Evolutionary conservation across 2,329 filamentous ascomycete species (phyloP), one percentile per base, ranked within the genome.

Genomic region (Onygenales sp.): DNA sequence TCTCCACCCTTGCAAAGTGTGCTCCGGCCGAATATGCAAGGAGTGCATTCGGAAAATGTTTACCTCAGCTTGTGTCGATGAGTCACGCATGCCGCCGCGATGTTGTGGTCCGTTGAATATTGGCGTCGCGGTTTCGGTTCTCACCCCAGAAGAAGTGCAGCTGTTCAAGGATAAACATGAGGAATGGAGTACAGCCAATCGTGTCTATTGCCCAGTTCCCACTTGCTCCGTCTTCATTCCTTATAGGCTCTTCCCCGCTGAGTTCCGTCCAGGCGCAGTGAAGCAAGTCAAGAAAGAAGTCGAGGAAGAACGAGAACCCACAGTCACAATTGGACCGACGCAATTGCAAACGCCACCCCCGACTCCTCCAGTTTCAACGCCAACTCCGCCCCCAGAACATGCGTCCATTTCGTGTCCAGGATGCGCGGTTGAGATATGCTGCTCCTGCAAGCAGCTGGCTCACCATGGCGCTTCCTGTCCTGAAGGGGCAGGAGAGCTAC

Each of bases 211-310:
- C 54, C 76, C 77, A 3, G 59, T 72, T 7, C 68, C 70, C 8
- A 69, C 63, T 7, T 79, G 77, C 59, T 78, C 76, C 0, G 62
- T 69, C 2, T 79, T 79, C 59, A 74, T 80, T 31, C 61, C 71
- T 27, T 60, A 64, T 35, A 65, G 69, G 33, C 55, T 66, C 1
- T 61, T 69, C 52, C 48, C 57, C 3, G 50, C 41, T 7, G 43
- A 47, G 17, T 51, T 27, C 43, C 21, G 13, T 2, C 43, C 43
- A 27, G 35, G 10, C 36, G 21, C 33, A 14, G 13, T 11, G 39
- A 52, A 36, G 14, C 31, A 21, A n/a, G 32, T 21, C 6, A 53
- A 33, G 44, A 7, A 17, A n/a, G 8, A 52, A 47, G n/a, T 17
- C 14, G n/a, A 50, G 7, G 31, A 39, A 41, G 5, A 17, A 13